phyloP scores from a whole-genome alignment of 2,329 filamentous ascomycete species.

The Xylariomycetidae sp. region DNA sequence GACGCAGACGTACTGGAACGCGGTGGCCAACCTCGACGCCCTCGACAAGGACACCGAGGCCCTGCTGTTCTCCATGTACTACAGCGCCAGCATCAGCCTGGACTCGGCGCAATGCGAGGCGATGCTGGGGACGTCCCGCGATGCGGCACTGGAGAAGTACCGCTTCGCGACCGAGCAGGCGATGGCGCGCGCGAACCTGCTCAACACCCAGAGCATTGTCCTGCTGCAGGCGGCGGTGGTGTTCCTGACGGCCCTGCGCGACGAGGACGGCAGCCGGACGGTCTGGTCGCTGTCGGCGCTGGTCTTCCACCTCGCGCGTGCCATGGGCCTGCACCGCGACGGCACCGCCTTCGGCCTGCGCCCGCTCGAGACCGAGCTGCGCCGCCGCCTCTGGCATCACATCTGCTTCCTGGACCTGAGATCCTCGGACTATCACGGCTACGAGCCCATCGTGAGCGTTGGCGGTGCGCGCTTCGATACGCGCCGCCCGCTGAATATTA shows the following conservation, averaged over 20 bases:
- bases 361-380: slow-evolving; percentile 45
- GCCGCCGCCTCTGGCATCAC: slow-evolving; percentile 46
- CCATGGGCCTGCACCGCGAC: slow-evolving; percentile 44
- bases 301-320: slow-evolving; percentile 25
- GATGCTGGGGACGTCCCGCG: slow-evolving; percentile 45
- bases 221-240: slow-evolving; percentile 57
- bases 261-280: slow-evolving; percentile 34
- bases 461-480: slow-evolving; percentile 38
- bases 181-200: slow-evolving; percentile 54
- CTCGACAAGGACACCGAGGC: slow-evolving; percentile 46
- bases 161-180: slow-evolving; percentile 59
- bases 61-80: slow-evolving; percentile 57
- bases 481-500: slow-evolving; percentile 42
- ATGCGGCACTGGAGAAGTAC: slow-evolving; percentile 44
- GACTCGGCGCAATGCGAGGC: slow-evolving; percentile 38
- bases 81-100: slow-evolving; percentile 49
- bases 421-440: slow-evolving; percentile 43
- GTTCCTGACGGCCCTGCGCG: slow-evolving; percentile 49
- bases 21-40: slow-evolving; percentile 12
- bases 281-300: slow-evolving; percentile 31
- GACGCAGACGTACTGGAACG: slow-evolving; percentile 18
- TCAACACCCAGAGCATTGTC: slow-evolving; percentile 55
- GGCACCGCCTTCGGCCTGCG: slow-evolving; percentile 38
- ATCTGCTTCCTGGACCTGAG: slow-evolving; percentile 40
- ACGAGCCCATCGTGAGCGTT: slow-evolving; percentile 36